phyloP scores from a whole-genome alignment of 2,329 filamentous ascomycete species.

The Huntiella omanensis region DNA sequence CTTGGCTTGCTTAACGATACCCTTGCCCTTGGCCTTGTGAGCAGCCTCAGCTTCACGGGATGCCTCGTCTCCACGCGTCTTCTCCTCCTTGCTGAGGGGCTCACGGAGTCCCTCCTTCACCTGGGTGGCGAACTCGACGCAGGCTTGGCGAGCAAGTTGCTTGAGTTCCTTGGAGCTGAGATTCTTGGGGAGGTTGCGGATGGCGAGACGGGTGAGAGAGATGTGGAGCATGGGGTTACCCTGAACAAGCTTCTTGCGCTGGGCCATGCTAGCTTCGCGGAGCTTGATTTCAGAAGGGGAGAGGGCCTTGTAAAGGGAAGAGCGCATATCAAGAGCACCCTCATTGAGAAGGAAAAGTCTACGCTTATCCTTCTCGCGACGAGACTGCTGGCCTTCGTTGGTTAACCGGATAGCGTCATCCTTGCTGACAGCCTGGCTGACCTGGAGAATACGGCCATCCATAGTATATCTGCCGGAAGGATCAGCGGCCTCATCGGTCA shows the following conservation, averaged over 20 bases:
- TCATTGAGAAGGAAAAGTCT: conserved; percentile 75
- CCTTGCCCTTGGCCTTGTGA: conserved; percentile 64
- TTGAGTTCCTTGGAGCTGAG: conserved; percentile 79
- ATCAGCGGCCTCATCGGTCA: conserved; percentile 73
- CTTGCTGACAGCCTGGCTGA: conserved; percentile 71
- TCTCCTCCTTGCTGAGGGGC: conserved; percentile 77
- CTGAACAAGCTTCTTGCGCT: conserved; percentile 80
- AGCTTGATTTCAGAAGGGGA: conserved; percentile 67
- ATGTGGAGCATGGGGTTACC: conserved; percentile 78
- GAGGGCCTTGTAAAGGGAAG: conserved; percentile 58
- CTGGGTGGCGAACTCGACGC: conserved; percentile 84
- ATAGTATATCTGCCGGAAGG: conserved; percentile 73
- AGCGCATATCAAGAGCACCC: conserved; percentile 61
- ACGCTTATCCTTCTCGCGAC: conserved; percentile 68
- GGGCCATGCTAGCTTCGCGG: conserved; percentile 68
- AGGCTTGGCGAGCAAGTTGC: conserved; percentile 71
- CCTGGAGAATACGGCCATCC: conserved; percentile 69
- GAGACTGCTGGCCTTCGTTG: conserved; percentile 43
- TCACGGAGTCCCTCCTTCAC: conserved; percentile 60
- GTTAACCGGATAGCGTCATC: conserved; percentile 59
- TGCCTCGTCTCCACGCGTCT: conserved; percentile 57
- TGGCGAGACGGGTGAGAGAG: conserved; percentile 71
- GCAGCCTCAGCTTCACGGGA: conserved; percentile 64
- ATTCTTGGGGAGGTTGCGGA: conserved; percentile 77
- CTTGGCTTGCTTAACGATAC: conserved; percentile 83